These are phyloP conservation scores for Tuber melanosporum DNA, from an alignment of 495 filamentous ascomycete species.

Conservation along the genomic window DNA sequence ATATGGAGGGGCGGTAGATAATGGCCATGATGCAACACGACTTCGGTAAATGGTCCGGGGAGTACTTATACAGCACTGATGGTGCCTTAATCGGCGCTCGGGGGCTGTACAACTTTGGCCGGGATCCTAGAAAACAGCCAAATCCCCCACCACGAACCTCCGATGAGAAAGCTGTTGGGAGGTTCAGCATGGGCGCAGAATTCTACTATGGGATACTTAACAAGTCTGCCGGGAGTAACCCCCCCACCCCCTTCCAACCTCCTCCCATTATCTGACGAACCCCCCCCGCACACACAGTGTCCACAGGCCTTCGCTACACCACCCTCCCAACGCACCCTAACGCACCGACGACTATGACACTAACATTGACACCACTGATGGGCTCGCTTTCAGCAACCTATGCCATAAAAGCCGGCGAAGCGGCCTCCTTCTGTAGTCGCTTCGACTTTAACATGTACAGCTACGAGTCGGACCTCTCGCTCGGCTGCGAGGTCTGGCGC, in stretches of 20 bases:
- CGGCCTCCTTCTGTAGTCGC: slow-evolving; percentile 75
- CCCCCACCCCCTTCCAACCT: too few relatives aligned
- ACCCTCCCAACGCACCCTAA: slow-evolving; percentile 82
- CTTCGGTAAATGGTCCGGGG: slow-evolving; percentile 76
- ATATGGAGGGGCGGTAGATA: slow-evolving; percentile 41
- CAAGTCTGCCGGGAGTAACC: slow-evolving; percentile 70
- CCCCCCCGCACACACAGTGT: slow-evolving; percentile 43
- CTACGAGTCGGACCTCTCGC: slow-evolving; percentile 87
- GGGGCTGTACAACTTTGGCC: slow-evolving; percentile 90
- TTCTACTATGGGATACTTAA: slow-evolving; percentile 90
- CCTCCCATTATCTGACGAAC: neutral
- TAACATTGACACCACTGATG: slow-evolving; percentile 87
- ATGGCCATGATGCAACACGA: slow-evolving; percentile 83
- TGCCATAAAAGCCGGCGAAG: slow-evolving; percentile 72
- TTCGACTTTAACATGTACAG: slow-evolving; percentile 98
- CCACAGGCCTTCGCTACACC: slow-evolving; percentile 75
- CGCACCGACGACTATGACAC: slow-evolving; percentile 82
- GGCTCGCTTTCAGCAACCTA: slow-evolving; percentile 86
- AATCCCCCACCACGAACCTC: slow-evolving; percentile 34
- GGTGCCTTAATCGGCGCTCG: slow-evolving; percentile 79
- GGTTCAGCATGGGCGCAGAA: slow-evolving; percentile 80
- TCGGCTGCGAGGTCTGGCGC: slow-evolving; percentile 86
- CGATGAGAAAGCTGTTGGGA: slow-evolving; percentile 54
- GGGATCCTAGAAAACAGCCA: slow-evolving; percentile 55
- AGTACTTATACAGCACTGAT: slow-evolving; percentile 88